phyloP scores from a whole-genome alignment of 2,329 filamentous ascomycete genomes.

The Didymella exigua region DNA sequence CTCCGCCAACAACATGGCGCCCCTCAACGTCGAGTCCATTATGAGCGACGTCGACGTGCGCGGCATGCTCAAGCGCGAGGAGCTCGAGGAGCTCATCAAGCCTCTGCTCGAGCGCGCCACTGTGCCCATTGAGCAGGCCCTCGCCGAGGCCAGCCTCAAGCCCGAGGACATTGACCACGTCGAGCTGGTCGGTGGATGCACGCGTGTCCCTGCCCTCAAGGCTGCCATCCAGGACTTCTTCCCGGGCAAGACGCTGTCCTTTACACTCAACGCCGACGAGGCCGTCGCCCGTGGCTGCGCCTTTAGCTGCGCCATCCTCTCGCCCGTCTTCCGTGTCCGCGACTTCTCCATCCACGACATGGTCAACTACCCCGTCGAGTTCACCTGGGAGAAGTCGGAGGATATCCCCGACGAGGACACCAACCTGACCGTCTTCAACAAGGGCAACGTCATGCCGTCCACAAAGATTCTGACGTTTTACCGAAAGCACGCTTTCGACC shows the following conservation, averaged over 20 bases:
- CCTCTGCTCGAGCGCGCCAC: slow-evolving; percentile 78
- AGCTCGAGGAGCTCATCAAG: slow-evolving; percentile 88
- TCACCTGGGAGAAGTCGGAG: slow-evolving; percentile 97
- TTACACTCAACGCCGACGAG: slow-evolving; percentile 98
- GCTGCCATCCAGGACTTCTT: slow-evolving; percentile 89
- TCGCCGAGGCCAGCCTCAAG: slow-evolving; percentile 90
- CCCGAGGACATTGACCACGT: slow-evolving; percentile 90
- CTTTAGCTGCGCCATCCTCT: slow-evolving; percentile 97
- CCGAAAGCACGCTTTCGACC: slow-evolving; percentile 94
- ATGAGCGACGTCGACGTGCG: slow-evolving; percentile 97
- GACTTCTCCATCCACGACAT: slow-evolving; percentile 98
- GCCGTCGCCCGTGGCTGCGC: slow-evolving; percentile 93
- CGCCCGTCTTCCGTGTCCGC: slow-evolving; percentile 95
- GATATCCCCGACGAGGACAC: slow-evolving; percentile 99
- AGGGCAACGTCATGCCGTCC: slow-evolving; percentile 93
- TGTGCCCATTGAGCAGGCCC: slow-evolving; percentile 82
- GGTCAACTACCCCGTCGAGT: slow-evolving; percentile 97
- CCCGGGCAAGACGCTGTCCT: slow-evolving; percentile 84
- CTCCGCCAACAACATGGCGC: slow-evolving; percentile 90
- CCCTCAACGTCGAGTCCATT: slow-evolving; percentile 94
- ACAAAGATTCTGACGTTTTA: slow-evolving; percentile 99
- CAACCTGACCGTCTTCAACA: slow-evolving; percentile 95
- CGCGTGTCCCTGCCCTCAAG: slow-evolving; percentile 92
- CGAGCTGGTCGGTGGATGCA: slow-evolving; percentile 93
- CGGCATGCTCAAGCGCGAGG: slow-evolving; percentile 87